Evolutionary conservation across 169 alveolate genomes (phyloP).

Genomic region (Babesia divergens): DNA sequence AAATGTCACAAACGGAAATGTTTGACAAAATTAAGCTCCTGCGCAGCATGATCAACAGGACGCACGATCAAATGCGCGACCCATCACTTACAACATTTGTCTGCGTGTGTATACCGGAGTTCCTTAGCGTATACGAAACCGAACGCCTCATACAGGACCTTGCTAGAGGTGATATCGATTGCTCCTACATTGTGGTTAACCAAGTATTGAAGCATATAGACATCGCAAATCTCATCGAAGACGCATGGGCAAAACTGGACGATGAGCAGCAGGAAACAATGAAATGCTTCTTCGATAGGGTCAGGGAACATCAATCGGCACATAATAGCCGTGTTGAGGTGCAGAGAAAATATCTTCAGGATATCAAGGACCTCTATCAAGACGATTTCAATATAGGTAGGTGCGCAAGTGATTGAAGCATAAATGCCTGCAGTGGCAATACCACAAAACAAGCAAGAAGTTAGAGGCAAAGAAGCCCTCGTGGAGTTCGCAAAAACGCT

Average conservation of each 20-base stretch:
- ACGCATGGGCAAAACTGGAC: slow-evolving; percentile 23
- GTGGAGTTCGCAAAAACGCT: slow-evolving; percentile 64
- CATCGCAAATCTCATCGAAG: slow-evolving; percentile 19
- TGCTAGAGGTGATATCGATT: slow-evolving; percentile 91
- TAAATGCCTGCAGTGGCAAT: slow-evolving; percentile 60
- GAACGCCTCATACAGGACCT: slow-evolving; percentile 95
- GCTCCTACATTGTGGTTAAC: slow-evolving; percentile 94
- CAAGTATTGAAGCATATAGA: slow-evolving; percentile 85
- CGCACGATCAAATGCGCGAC: slow-evolving; percentile 60
- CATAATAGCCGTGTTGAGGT: slow-evolving; percentile 80
- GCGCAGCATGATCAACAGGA: slow-evolving; percentile 25
- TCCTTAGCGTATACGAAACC: slow-evolving; percentile 96
- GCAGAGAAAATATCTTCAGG: slow-evolving; percentile 93
- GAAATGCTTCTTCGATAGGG: slow-evolving; percentile 11
- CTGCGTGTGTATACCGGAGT: slow-evolving; percentile 99
- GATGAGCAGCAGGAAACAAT: slow-evolving; percentile 20
- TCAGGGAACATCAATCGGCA: slow-evolving; percentile 65
- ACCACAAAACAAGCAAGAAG: slow-evolving; percentile 88
- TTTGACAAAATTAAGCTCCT: slow-evolving; percentile 50
- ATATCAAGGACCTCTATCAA: slow-evolving; percentile 92
- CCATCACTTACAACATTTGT: slow-evolving; percentile 91
- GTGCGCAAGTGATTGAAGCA: neutral
- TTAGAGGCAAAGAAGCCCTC: slow-evolving; percentile 78
- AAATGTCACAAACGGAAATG: slow-evolving; percentile 41
- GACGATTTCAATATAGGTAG: slow-evolving; percentile 91